These are phyloP conservation scores for Spathaspora hagerdaliae DNA, from an alignment of 805 yeast genomes.

Conservation along the genomic window DNA sequence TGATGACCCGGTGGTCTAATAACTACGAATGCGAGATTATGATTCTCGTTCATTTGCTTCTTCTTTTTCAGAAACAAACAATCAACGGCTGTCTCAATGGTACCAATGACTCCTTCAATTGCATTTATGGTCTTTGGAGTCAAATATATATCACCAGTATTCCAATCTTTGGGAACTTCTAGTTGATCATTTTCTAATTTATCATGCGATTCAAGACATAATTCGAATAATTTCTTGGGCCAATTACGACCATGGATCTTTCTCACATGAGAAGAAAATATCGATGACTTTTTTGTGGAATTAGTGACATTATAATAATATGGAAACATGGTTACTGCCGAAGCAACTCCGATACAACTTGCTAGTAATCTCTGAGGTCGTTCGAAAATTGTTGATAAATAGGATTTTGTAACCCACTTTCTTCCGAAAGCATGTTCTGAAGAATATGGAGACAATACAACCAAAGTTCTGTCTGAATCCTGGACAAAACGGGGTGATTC, in stretches of 20 bases:
- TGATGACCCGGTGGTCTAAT: conserved; percentile 88
- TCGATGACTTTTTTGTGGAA: conserved; percentile 43
- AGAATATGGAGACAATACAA: conserved; percentile 66
- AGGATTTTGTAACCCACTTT: conserved; percentile 68
- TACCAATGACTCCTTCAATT: conserved; percentile 71
- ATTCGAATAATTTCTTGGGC: conserved; percentile 55
- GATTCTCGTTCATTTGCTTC: conserved; percentile 13
- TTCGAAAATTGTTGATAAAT: conserved; percentile 69
- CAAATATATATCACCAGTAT: conserved; percentile 76
- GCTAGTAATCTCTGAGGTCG: conserved; percentile 79
- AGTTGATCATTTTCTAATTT: conserved; percentile 51
- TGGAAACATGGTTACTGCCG: conserved; percentile 69
- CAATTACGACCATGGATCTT: conserved; percentile 73
- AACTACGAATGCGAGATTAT: conserved; percentile 55
- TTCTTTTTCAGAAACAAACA: conserved; percentile 15
- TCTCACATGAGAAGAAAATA: conserved; percentile 56
- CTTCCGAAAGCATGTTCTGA: conserved; percentile 72
- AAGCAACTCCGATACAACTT: conserved; percentile 70
- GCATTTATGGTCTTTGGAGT: conserved; percentile 66
- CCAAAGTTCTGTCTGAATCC: conserved; percentile 46
- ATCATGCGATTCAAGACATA: conserved; percentile 56
- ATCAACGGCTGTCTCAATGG: conserved; percentile 70
- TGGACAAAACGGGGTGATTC: conserved; percentile 35
- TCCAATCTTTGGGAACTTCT: conserved; percentile 82
- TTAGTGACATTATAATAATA: conserved; percentile 49